A percentile compares a stretch with the other conserved stretches of the same genome.
Conservation (phyloP, 148 eudicot species). For the Chenopodium quinoa region DNA sequence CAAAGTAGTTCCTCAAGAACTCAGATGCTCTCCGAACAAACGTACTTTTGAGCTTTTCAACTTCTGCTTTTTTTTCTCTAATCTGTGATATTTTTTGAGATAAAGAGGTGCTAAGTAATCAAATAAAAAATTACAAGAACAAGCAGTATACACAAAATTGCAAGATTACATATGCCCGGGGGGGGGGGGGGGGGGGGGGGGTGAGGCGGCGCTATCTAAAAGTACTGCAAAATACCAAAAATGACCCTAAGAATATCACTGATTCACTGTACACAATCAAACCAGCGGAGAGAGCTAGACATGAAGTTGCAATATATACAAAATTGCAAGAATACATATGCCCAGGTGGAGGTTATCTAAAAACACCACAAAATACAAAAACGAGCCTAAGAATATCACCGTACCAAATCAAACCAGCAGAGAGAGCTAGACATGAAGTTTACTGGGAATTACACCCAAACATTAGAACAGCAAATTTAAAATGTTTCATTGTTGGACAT, state of each 20-base stretch:
- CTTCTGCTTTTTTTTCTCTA: constrained; percentile 80
- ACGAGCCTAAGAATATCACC: background rate
- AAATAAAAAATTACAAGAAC: background rate
- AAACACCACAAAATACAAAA: background rate
- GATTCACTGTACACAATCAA: background rate
- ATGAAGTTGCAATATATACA: background rate
- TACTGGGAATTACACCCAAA: background rate
- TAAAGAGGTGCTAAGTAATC: background rate
- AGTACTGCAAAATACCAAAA: background rate
- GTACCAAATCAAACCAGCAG: background rate
- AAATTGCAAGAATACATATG: background rate
- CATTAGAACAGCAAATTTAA: background rate
- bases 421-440: background rate
- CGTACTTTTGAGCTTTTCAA: constrained; percentile 66
- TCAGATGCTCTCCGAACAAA: constrained; percentile 93
- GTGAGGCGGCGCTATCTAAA: no score
- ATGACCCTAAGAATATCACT: background rate
- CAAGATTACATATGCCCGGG: background rate
- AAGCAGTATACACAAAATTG: background rate
- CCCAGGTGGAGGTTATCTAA: background rate
- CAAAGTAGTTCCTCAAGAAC: constrained; percentile 75
- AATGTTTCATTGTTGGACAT: background rate
- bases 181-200: no score
- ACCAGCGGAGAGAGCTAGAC: background rate
- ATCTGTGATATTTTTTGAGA: constrained; percentile 42